Conservation (phyloP, 1,284 basidiomycete genomes). For the Malassezia arunalokei region DNA sequence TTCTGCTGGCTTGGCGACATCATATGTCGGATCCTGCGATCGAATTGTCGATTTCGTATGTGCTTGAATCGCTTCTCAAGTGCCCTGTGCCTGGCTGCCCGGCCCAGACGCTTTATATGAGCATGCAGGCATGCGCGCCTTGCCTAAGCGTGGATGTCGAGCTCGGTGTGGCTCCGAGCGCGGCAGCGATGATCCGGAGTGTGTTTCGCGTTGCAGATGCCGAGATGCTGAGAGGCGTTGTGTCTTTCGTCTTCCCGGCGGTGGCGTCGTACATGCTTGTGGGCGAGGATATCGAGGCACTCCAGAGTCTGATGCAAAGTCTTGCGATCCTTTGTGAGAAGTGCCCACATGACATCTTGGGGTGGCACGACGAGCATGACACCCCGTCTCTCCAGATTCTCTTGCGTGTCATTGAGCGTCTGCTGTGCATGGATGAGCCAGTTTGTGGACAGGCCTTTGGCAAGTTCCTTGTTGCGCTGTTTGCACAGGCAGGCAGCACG, state of each 20-base stretch:
- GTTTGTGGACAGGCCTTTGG: constrained; percentile 83
- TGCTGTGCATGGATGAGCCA: constrained; percentile 28
- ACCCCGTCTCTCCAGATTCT: constrained; percentile 22
- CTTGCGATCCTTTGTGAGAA: constrained; percentile 76
- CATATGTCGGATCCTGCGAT: constrained; percentile 49
- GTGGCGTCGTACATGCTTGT: constrained; percentile 18
- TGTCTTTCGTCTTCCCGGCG: constrained; percentile 19
- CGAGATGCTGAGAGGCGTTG: constrained; percentile 63
- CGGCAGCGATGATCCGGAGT: constrained; percentile 57
- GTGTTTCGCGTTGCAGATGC: constrained; percentile 57
- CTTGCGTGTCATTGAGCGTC: constrained; percentile 27
- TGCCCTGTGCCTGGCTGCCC: constrained; percentile 57
- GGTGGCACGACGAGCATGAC: constrained; percentile 47
- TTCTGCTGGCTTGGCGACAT: constrained; percentile 55
- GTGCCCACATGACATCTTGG: constrained; percentile 64
- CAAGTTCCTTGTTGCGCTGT: constrained; percentile 80
- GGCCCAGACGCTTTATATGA: constrained; percentile 59
- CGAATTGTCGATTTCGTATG: constrained; percentile 72
- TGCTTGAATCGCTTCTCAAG: constrained; percentile 56
- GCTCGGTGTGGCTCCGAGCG: constrained; percentile 36
- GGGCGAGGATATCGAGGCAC: constrained; percentile 27
- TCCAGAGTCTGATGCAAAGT: constrained; percentile 66
- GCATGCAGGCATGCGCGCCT: constrained; percentile 48
- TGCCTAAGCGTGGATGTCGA: constrained; percentile 1
- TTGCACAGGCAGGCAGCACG: constrained; percentile 58